Evolutionary conservation across 2,329 filamentous ascomycete genomes (phyloP), one percentile per base, ranked within the genome.

Genomic region (Didymella pinodella): DNA sequence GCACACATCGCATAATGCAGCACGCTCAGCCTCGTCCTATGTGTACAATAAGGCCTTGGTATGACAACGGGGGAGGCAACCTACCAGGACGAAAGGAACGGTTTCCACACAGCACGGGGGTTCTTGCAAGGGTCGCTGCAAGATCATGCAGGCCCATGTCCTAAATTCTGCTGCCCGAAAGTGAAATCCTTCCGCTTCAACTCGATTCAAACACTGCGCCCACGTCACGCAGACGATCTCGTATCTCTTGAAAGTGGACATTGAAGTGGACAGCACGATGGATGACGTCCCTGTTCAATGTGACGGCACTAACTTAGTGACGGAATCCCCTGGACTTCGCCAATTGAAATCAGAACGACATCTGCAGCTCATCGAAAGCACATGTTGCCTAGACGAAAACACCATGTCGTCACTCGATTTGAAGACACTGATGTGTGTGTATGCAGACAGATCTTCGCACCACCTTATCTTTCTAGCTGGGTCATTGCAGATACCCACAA

Each of bases 71-170:
- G 26, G 32, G 12, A 14, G n/a, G 40, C 25, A 22, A 16, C n/a
- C 32, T 12, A n/a, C 16, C 20, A 34, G 20, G 18, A 41, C 16
- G 18, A 8, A 26, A 29, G 32, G 20, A 41, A n/a, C 20, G 14
- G 38, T 40, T 56, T 16, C 54, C 36, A 28, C 18, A 6, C 41
- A 7, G 10, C 16, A 32, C 36, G 29, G n/a, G 22, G 22, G 16
- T 38, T 7, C 38, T 48, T 38, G 36, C 43, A 47, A 44, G 48
- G 54, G 22, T 52, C 44, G 34, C 48, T 57, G 54, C 54, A 44
- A 57, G 54, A 57, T 57, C 54, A 57, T 57, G 54, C 48, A 52
- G 44, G 10, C 54, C 54, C 54, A 12, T 57, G 48, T 48, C 18
- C 25, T 26, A 29, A 36, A 18, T 32, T 26, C 46, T 18, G 20